Percentiles rank a stretch among this genome's conserved stretches.
phyloP scores from a whole-genome alignment of 805 yeast genomes.

The Yamadazyma takamatsuzukensis region DNA sequence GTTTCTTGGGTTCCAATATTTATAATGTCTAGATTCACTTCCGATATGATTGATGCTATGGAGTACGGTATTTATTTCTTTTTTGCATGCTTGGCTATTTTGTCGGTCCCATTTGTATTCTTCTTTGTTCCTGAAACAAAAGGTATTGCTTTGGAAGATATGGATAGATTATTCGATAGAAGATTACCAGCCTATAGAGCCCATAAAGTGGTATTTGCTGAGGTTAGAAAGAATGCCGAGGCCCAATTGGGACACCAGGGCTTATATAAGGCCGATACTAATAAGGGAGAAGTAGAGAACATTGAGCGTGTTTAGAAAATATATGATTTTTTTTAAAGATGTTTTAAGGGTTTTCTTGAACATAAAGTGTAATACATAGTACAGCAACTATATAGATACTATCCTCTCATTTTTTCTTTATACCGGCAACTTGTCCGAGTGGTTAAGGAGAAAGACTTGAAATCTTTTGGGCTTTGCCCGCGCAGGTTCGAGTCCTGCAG shows the following conservation, averaged over 20 bases:
- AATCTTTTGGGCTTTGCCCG: constrained; percentile 50
- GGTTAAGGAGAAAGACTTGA: constrained; percentile 48
- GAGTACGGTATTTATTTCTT: constrained; percentile 35
- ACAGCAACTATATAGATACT: too few relatives aligned
- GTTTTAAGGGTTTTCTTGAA: too few relatives aligned
- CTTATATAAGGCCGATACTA: background rate
- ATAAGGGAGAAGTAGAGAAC: too few relatives aligned
- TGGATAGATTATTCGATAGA: constrained; percentile 21
- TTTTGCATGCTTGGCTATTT: constrained; percentile 30
- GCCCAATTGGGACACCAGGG: too few relatives aligned
- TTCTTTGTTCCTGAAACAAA: constrained; percentile 37
- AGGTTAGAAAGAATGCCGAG: constrained; percentile 3
- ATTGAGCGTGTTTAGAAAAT: too few relatives aligned
- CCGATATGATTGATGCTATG: constrained; percentile 33
- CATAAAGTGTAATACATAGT: too few relatives aligned
- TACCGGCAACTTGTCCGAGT: constrained; percentile 49
- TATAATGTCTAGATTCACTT: constrained; percentile 32
- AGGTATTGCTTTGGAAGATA: constrained; percentile 29
- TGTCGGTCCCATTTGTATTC: constrained; percentile 35
- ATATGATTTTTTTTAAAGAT: too few relatives aligned
- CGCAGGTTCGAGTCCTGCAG: constrained; percentile 51
- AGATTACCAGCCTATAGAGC: constrained; percentile 22
- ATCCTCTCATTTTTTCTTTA: too few relatives aligned
- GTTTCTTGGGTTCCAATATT: constrained; percentile 39
- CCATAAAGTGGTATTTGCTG: constrained; percentile 15